Conservation (phyloP, 2,329 filamentous ascomycete genomes). For the Penicillium sumatraense region DNA sequence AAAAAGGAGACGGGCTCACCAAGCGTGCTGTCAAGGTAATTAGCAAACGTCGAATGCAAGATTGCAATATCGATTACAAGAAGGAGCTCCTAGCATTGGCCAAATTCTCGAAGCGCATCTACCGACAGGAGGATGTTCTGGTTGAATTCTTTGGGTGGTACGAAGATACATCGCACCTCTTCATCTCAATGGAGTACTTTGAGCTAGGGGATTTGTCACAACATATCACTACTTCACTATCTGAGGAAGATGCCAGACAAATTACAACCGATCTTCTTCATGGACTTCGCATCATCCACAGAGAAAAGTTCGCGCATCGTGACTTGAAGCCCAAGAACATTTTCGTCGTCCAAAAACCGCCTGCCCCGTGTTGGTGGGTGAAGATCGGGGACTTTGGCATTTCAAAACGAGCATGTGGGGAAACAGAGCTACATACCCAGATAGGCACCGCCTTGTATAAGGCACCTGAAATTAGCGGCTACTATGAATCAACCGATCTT, state of each 20-base stretch:
- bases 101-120: neutral
- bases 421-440: neutral
- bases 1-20: neutral
- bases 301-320: neutral
- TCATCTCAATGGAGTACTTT: neutral
- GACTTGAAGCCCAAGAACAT: slow-evolving; percentile 1
- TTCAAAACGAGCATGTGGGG: neutral
- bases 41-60: neutral
- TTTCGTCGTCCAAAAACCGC: neutral
- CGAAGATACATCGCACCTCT: neutral
- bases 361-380: neutral
- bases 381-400: neutral
- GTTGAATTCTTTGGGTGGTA: neutral
- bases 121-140: neutral
- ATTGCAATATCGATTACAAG: neutral
- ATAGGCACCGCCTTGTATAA: neutral
- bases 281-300: neutral
- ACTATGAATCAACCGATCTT: neutral
- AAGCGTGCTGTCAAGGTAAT: neutral
- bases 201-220: neutral
- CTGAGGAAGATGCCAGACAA: neutral
- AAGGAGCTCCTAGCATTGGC: neutral
- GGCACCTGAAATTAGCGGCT: neutral
- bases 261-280: neutral
- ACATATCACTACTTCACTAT: neutral